Conservation (phyloP, 1,284 basidiomycete species). For the Naganishia sp. region DNA sequence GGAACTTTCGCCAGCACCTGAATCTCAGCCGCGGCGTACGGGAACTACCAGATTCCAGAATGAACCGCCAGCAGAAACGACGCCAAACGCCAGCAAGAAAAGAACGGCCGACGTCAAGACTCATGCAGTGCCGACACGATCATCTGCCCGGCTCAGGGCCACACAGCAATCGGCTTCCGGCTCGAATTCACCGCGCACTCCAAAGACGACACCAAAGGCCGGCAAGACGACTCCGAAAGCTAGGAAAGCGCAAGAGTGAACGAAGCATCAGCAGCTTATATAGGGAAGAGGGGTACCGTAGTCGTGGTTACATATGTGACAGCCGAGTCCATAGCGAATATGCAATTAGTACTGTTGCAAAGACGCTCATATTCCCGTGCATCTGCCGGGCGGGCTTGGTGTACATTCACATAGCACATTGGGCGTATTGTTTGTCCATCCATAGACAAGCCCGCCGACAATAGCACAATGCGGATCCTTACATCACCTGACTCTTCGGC, state of each 20-base stretch:
- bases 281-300: too few relatives aligned
- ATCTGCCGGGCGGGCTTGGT: too few relatives aligned
- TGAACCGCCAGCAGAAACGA: not conserved
- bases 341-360: too few relatives aligned
- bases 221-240: not conserved
- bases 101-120: not conserved
- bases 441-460: too few relatives aligned
- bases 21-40: conserved; percentile 5
- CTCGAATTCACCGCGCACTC: conserved; percentile 20
- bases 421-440: too few relatives aligned
- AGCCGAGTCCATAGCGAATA: too few relatives aligned
- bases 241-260: conserved; percentile 2
- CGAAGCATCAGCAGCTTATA: too few relatives aligned
- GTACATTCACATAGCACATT: too few relatives aligned
- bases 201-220: conserved; percentile 2
- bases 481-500: too few relatives aligned
- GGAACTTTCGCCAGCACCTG: conserved; percentile 19
- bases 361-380: too few relatives aligned
- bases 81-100: conserved; percentile 20
- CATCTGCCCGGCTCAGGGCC: conserved; percentile 7
- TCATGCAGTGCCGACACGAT: conserved; percentile 5
- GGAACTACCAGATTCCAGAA: not conserved
- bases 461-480: too few relatives aligned
- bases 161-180: conserved; percentile 11
- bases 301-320: too few relatives aligned